These are phyloP conservation scores for Sporothrix variecibatus DNA, from an alignment of 2,329 filamentous ascomycete species.

Conservation along the genomic window DNA sequence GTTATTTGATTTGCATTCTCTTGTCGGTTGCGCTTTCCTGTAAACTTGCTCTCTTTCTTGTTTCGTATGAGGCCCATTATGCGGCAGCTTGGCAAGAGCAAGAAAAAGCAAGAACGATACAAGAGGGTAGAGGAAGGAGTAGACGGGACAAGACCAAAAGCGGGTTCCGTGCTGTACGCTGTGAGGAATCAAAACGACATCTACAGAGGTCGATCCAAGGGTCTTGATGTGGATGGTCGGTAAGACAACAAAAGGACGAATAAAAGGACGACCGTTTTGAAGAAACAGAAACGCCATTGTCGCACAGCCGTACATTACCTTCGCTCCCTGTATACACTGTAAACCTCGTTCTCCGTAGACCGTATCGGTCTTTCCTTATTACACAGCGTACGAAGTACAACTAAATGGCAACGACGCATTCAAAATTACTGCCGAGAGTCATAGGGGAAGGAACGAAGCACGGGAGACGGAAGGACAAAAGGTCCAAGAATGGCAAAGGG, in stretches of 20 bases:
- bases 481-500: not conserved
- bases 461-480: not conserved
- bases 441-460: too few relatives aligned
- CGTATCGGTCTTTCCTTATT: not conserved
- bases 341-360: not conserved
- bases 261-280: not conserved
- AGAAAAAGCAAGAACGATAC: not conserved
- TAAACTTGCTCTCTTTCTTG: slow-evolving; percentile 8
- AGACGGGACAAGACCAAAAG: not conserved
- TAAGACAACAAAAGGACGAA: not conserved
- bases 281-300: not conserved
- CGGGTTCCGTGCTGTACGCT: not conserved
- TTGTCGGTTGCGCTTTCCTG: not conserved
- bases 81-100: slow-evolving; percentile 9
- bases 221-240: not conserved
- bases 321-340: not conserved
- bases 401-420: not conserved
- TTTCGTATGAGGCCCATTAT: not conserved
- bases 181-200: not conserved
- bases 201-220: not conserved
- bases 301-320: not conserved
- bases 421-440: not conserved
- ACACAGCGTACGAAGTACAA: not conserved
- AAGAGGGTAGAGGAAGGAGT: not conserved
- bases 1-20: not conserved